Conservation (phyloP, 345 rosid genomes). For the Erucastrum elatum region DNA sequence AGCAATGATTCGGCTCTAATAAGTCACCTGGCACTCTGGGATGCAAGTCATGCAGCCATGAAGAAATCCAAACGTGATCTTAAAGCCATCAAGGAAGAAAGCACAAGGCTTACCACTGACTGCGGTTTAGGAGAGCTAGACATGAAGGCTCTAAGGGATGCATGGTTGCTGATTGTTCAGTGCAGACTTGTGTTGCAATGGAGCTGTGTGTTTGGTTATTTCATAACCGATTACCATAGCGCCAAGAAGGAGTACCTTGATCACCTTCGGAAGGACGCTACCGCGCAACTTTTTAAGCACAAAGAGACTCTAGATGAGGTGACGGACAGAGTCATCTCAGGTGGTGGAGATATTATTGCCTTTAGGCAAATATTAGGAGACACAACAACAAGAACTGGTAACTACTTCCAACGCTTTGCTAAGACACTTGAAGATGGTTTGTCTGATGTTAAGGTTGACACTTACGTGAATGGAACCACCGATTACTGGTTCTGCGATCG, state of each 20-base stretch:
- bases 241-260: constrained; percentile 11
- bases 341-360: not conserved
- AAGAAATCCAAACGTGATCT: not conserved
- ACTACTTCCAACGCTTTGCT: not conserved
- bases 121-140: not conserved
- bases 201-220: constrained; percentile 8
- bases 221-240: not conserved
- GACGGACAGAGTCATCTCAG: not conserved
- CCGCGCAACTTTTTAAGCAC: not conserved
- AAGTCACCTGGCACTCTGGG: not conserved
- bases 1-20: not conserved
- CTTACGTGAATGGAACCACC: not conserved
- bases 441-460: constrained; percentile 10
- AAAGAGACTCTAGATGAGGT: not conserved
- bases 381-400: not conserved
- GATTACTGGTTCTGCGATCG: constrained; percentile 14
- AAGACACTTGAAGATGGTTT: constrained; percentile 22
- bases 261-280: not conserved
- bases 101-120: too few species aligned
- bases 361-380: not conserved
- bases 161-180: constrained; percentile 1
- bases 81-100: not conserved
- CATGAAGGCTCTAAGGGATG: not conserved
- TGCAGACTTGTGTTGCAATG: constrained; percentile 25
- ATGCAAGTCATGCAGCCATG: not conserved